Base-by-base conservation (phyloP, 345 rosid genomes). In the Eucalyptus sp. region DNA sequence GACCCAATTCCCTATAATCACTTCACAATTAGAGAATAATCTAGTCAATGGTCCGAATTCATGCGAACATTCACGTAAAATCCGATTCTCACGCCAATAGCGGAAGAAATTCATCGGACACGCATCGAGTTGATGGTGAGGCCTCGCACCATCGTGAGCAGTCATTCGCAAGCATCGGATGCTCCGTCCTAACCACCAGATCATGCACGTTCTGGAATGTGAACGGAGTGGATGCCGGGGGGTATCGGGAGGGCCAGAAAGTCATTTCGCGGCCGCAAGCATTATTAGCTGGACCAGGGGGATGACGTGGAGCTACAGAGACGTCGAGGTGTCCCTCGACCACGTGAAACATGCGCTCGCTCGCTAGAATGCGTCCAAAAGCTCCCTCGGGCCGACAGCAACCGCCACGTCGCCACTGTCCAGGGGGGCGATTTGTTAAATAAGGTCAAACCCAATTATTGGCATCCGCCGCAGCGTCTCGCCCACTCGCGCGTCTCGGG, bases 281-380 rank as follows among this genome's bases (percentile, higher is more conserved):
- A 76, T 76, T 37, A 76, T 41, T 20, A 41, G 48, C 48, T 22
- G 84, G 84, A 37, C 27, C 48, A 3, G 3, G 48, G 48, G 7
- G 20, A 22, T 60, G 88, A 87, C 88, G 81, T 60, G 88, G 52
- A 22, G 27, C 14, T 41, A 68, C 46, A 29, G n/a, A 15, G 60
- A 87, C 88, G 33, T 50, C 43, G 51, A 50, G 29, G 14, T 66
- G 37, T n/a, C 84, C 60, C 13, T 76, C 15, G 27, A 51, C 86
- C 93, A 92, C 89, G 93, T 92, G 93, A 91, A 90, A 52, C 68
- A 86, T 44, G 89, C 50, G 60, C 33, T 37, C 37, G 37, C 41
- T 41, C 41, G 41, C 4, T 41, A 2, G 76, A 20, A 76, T 22
- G 27, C 8, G 48, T 41, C 83, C 48, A 37, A 76, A 18, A 11